phyloP scores from a whole-genome alignment of 176 grass and related monocot species.

The sorghum (Sorghum bicolor) region DNA sequence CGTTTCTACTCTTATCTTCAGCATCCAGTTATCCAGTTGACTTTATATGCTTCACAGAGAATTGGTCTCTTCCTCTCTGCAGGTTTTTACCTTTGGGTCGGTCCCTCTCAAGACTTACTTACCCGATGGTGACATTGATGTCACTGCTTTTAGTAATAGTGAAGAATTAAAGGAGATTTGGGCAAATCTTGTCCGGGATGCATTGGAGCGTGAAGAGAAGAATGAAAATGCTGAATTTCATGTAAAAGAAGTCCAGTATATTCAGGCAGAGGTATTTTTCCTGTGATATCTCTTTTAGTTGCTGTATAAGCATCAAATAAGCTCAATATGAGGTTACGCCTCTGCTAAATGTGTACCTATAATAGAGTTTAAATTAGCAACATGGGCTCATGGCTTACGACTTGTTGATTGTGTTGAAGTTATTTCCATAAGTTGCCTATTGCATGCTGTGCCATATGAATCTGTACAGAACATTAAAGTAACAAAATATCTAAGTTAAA shows the following conservation, averaged over 20 bases:
- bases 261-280: conserved; percentile 84
- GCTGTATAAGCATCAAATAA: background rate
- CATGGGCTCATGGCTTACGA: background rate
- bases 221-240: conserved; percentile 77
- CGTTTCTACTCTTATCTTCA: conserved; percentile 14
- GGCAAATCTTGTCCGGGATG: conserved; percentile 73
- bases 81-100: conserved; percentile 96
- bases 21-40: background rate
- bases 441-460: conserved; percentile 10
- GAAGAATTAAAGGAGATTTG: conserved; percentile 78
- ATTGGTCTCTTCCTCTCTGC: background rate
- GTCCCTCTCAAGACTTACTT: conserved; percentile 96
- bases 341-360: background rate
- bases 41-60: conserved; percentile 12
- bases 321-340: background rate
- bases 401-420: background rate
- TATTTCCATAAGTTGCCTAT: conserved; percentile 12
- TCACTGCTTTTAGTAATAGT: conserved; percentile 75
- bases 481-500: conserved; percentile 11
- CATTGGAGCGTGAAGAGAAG: conserved; percentile 84
- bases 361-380: background rate
- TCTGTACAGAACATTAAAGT: background rate
- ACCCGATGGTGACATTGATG: conserved; percentile 98
- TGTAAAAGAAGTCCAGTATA: conserved; percentile 94
- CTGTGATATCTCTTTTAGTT: conserved; percentile 11